These are phyloP conservation scores for Exutisphaerella laricina DNA, from an alignment of 2,329 filamentous ascomycete species.

Conservation along the genomic window DNA sequence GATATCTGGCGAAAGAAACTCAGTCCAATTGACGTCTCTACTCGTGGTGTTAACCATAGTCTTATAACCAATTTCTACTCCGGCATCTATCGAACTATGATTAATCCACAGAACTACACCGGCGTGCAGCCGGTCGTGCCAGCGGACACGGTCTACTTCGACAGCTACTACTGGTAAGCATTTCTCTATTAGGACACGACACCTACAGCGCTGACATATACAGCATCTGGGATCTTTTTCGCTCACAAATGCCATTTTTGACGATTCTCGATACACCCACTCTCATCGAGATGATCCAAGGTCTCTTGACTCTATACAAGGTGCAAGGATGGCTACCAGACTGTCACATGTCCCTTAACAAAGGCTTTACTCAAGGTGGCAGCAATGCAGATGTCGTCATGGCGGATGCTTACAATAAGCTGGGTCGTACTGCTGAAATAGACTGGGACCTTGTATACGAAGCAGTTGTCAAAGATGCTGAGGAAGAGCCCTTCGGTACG, in stretches of 20 bases:
- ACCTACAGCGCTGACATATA: no score
- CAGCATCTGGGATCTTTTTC: conserved; percentile 63
- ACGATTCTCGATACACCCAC: conserved; percentile 58
- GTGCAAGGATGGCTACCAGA: conserved; percentile 68
- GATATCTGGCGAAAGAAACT: conserved; percentile 39
- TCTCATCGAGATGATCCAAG: conserved; percentile 62
- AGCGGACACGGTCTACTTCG: conserved; percentile 21
- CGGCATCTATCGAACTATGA: conserved; percentile 42
- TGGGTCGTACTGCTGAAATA: conserved; percentile 53
- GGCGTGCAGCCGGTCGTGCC: conserved; percentile 38
- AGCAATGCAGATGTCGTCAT: conserved; percentile 67
- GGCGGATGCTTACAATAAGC: conserved; percentile 67
- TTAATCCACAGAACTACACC: conserved; percentile 44
- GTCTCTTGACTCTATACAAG: conserved; percentile 62
- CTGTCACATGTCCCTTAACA: conserved; percentile 61
- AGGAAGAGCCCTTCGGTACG: conserved; percentile 38
- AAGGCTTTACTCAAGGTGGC: conserved; percentile 63
- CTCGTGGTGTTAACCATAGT: conserved; percentile 31
- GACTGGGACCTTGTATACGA: conserved; percentile 59
- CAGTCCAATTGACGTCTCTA: conserved; percentile 34
- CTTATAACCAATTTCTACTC: conserved; percentile 42
- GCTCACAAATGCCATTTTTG: conserved; percentile 59
- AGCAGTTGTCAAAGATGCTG: conserved; percentile 62
- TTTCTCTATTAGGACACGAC: no score
- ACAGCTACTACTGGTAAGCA: conserved; percentile 26